A percentile compares a stretch with the other conserved stretches of the same genome.
These are phyloP conservation scores for Erythrobasidium hasegawianum DNA, from an alignment of 1,284 basidiomycete genomes.

Conservation along the genomic window DNA sequence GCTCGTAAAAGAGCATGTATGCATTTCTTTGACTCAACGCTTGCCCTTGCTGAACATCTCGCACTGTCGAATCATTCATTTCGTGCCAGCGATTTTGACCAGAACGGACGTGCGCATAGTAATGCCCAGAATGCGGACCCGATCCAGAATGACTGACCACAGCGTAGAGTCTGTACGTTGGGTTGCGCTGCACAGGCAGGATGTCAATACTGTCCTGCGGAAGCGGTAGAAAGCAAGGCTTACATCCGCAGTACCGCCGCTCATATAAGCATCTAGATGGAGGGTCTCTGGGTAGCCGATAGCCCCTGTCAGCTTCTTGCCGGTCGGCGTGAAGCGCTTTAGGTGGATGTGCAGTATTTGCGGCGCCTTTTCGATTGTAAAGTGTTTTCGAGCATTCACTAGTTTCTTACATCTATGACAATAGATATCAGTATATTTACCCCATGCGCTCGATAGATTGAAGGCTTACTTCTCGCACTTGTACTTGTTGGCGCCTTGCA, in stretches of 20 bases:
- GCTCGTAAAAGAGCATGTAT: constrained; percentile 89
- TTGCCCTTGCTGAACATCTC: constrained; percentile 50
- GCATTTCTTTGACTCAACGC: constrained; percentile 67
- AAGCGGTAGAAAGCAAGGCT: not conserved
- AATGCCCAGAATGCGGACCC: constrained; percentile 93
- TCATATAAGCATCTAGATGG: constrained; percentile 77
- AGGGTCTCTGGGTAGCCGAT: constrained; percentile 76
- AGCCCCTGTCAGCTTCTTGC: constrained; percentile 74
- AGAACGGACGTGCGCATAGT: constrained; percentile 79
- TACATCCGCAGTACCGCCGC: constrained; percentile 53
- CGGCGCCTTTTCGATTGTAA: constrained; percentile 83
- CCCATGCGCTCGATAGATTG: too few species aligned
- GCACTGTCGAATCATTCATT: constrained; percentile 87
- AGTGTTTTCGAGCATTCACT: constrained; percentile 80
- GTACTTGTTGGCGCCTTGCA: constrained; percentile 93
- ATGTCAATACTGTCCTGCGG: constrained; percentile 17
- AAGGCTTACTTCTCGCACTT: constrained; percentile 86
- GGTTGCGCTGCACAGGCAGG: constrained; percentile 49
- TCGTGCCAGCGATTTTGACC: constrained; percentile 74
- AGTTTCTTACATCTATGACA: constrained; percentile 73
- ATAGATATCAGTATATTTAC: constrained; percentile 16
- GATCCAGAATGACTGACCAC: constrained; percentile 89
- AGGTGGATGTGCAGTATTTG: constrained; percentile 91
- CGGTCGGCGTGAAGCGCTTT: constrained; percentile 88
- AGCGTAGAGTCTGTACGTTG: constrained; percentile 82